A percentile compares a stretch with the other conserved stretches of the same genome.
Conservation (phyloP, 116 monocot species). For the Dioscorea cayenensis region DNA sequence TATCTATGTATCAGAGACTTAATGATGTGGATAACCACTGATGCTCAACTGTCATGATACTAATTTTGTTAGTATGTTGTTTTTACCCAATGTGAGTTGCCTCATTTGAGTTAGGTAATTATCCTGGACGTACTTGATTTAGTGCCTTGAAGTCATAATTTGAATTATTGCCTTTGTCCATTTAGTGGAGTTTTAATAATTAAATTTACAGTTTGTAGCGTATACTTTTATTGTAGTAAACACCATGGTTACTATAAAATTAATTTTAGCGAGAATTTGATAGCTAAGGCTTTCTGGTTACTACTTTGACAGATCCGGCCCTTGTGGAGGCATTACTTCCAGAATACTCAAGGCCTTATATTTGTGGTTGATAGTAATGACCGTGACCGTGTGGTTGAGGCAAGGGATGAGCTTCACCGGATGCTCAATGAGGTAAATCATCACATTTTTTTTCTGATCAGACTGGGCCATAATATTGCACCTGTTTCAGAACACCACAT, state of each 20-base stretch:
- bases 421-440: constrained; percentile 4
- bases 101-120: too few relatives aligned
- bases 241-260: neutral
- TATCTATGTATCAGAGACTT: neutral
- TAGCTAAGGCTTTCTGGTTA: neutral
- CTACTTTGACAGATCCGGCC: neutral
- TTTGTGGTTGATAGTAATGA: constrained; percentile 4
- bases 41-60: too few relatives aligned
- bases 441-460: neutral
- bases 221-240: neutral
- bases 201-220: neutral
- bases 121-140: too few relatives aligned
- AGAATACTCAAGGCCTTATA: constrained; percentile 1
- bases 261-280: neutral
- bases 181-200: neutral
- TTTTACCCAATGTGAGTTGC: too few relatives aligned
- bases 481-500: neutral
- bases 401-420: constrained; percentile 5
- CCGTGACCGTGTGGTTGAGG: constrained; percentile 2
- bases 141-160: too few relatives aligned
- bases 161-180: too few relatives aligned
- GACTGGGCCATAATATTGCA: neutral
- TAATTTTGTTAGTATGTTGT: too few relatives aligned
- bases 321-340: constrained; percentile 7
- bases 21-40: too few relatives aligned